Evolutionary conservation across 2,329 filamentous ascomycete genomes (phyloP).

Genomic region (Fusarium haematococcum): DNA sequence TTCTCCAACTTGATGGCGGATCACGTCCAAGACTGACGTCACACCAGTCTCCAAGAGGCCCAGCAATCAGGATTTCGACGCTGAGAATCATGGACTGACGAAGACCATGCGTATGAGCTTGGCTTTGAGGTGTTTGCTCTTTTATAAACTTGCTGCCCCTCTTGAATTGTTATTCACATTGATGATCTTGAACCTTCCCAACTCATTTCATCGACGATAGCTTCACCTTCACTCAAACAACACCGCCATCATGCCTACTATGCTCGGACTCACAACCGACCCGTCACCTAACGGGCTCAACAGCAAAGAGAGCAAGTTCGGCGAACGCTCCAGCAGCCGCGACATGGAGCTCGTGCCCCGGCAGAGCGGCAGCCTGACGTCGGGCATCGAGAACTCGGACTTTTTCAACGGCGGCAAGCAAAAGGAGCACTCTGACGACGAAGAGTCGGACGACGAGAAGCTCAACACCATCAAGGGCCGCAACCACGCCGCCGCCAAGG

Average conservation of each 20-base stretch:
- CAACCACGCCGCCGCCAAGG: constrained; percentile 42
- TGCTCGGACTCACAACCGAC: constrained; percentile 45
- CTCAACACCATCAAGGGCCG: constrained; percentile 46
- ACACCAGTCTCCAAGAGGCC: constrained; percentile 32
- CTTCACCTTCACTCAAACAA: background rate
- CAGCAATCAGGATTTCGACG: constrained; percentile 46
- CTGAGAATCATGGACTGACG: constrained; percentile 37
- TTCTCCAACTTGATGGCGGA: constrained; percentile 30
- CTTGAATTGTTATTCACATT: background rate
- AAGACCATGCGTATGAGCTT: constrained; percentile 14
- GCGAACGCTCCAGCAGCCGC: constrained; percentile 18
- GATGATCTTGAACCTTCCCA: background rate
- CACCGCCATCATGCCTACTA: constrained; percentile 41
- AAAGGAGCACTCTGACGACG: constrained; percentile 36
- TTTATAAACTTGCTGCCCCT: constrained; percentile 25
- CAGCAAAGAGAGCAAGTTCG: constrained; percentile 29
- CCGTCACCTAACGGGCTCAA: constrained; percentile 40
- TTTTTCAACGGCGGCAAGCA: constrained; percentile 42
- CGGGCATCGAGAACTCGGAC: constrained; percentile 39
- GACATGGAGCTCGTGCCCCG: constrained; percentile 37
- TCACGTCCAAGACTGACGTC: constrained; percentile 40
- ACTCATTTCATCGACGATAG: background rate
- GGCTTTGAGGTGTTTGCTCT: constrained; percentile 9
- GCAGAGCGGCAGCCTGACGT: constrained; percentile 31
- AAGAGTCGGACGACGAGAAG: constrained; percentile 42